Conservation (phyloP, 495 filamentous ascomycete species). For the Aspergillus cavernicola region DNA sequence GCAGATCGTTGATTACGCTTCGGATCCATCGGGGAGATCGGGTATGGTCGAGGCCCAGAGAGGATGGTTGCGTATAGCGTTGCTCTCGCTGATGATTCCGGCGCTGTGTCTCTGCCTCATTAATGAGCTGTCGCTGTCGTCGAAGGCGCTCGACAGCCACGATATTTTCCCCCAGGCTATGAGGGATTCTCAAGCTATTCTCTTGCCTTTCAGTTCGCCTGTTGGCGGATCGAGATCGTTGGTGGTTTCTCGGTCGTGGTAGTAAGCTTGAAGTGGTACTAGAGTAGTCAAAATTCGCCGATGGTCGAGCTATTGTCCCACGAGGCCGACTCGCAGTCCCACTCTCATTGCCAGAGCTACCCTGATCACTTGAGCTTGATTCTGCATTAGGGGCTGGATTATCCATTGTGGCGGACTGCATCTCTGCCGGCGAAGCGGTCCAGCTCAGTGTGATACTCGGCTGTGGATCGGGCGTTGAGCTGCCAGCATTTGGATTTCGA, state of each 20-base stretch:
- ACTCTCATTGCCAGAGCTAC: slow-evolving; percentile 19
- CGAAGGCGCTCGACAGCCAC: slow-evolving; percentile 41
- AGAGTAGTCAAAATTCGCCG: slow-evolving; percentile 22
- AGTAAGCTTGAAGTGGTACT: slow-evolving; percentile 17
- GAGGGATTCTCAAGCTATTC: slow-evolving; percentile 23
- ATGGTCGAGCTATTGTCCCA: slow-evolving; percentile 18
- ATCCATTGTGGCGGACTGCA: slow-evolving; percentile 25
- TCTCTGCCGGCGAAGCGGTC: slow-evolving; percentile 36
- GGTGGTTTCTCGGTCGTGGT: slow-evolving; percentile 24
- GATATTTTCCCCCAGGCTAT: slow-evolving; percentile 32
- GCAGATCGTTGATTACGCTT: slow-evolving; percentile 40
- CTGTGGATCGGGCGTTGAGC: slow-evolving; percentile 30
- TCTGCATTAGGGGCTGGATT: slow-evolving; percentile 16
- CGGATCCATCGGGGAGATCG: slow-evolving; percentile 44
- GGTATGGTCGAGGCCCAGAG: slow-evolving; percentile 31
- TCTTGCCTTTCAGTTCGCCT: slow-evolving; percentile 30
- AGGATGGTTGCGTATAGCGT: slow-evolving; percentile 30
- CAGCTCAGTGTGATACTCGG: slow-evolving; percentile 35
- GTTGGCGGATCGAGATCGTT: slow-evolving; percentile 33
- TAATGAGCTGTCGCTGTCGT: slow-evolving; percentile 37
- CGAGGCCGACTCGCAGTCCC: slow-evolving; percentile 11
- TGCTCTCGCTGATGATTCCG: slow-evolving; percentile 32
- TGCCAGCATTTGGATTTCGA: slow-evolving; percentile 19
- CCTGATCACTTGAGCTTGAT: slow-evolving; percentile 19
- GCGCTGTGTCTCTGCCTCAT: slow-evolving; percentile 37